Conservation (phyloP, 495 filamentous ascomycete genomes). For the Chaetomium fimeti region DNA sequence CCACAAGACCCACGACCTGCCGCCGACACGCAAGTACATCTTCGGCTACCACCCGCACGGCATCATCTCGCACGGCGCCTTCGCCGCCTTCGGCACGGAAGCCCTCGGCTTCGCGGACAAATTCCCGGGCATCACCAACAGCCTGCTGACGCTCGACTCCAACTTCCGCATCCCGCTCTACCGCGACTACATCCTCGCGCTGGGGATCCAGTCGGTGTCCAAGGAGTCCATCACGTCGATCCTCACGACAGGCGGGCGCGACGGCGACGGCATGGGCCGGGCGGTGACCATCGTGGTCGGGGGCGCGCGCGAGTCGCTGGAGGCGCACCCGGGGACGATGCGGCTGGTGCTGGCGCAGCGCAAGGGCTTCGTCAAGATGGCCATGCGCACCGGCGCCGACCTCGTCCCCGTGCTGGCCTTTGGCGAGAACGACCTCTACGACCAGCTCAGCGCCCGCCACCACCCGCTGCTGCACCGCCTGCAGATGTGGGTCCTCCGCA, state of each 20-base stretch:
- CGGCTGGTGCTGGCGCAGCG: slow-evolving; percentile 75
- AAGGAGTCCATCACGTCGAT: slow-evolving; percentile 87
- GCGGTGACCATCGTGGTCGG: slow-evolving; percentile 96
- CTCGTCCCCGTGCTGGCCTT: slow-evolving; percentile 89
- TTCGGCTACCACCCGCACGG: slow-evolving; percentile 98
- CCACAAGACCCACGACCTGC: slow-evolving; percentile 77
- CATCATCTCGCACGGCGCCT: slow-evolving; percentile 94
- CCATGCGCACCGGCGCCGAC: slow-evolving; percentile 84
- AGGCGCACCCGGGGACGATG: slow-evolving; percentile 72
- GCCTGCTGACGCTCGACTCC: slow-evolving; percentile 82
- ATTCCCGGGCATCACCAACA: slow-evolving; percentile 95
- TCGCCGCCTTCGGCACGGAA: slow-evolving; percentile 88
- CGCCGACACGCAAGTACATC: slow-evolving; percentile 87
- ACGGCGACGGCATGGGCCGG: slow-evolving; percentile 87
- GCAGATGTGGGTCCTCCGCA: slow-evolving; percentile 77
- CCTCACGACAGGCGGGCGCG: slow-evolving; percentile 69
- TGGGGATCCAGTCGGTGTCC: slow-evolving; percentile 86
- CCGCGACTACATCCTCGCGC: slow-evolving; percentile 81
- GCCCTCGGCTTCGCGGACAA: slow-evolving; percentile 82
- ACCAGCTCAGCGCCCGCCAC: slow-evolving; percentile 68
- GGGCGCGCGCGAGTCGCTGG: slow-evolving; percentile 85
- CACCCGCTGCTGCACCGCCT: slow-evolving; percentile 72
- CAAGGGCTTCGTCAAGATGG: slow-evolving; percentile 91
- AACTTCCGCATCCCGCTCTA: slow-evolving; percentile 96
- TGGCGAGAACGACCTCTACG: slow-evolving; percentile 94